These are phyloP conservation scores for Alternaria metachromatica DNA, from an alignment of 2,329 filamentous ascomycete species.

Conservation along the genomic window DNA sequence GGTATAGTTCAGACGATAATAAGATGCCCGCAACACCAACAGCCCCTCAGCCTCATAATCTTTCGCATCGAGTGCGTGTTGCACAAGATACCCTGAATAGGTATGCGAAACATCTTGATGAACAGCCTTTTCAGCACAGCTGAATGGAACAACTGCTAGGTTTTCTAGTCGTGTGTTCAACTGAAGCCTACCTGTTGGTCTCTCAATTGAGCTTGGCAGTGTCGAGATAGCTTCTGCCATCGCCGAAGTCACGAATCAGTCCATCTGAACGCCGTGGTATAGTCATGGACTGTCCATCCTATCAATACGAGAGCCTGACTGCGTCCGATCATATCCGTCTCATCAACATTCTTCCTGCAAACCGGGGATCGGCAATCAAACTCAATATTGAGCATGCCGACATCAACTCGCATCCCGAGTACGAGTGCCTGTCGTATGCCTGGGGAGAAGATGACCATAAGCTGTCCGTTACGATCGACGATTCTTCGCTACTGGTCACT, in stretches of 20 bases:
- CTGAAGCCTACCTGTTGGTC: background rate
- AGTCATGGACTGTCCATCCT: background rate
- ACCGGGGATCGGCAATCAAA: background rate
- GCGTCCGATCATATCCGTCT: background rate
- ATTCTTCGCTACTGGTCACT: background rate
- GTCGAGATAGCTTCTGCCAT: background rate
- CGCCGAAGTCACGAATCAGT: accelerated
- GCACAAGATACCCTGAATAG: background rate
- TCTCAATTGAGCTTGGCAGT: background rate
- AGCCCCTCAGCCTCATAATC: background rate
- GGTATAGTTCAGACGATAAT: background rate
- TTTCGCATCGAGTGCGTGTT: background rate
- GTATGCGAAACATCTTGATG: background rate
- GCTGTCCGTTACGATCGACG: background rate
- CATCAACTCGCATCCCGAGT: background rate
- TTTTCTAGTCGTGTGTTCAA: background rate
- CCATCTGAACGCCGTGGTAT: background rate
- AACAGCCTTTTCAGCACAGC: background rate
- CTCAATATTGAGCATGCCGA: background rate
- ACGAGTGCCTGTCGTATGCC: background rate
- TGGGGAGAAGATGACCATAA: background rate
- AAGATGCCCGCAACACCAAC: background rate
- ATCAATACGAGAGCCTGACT: background rate
- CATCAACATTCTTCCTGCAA: background rate
- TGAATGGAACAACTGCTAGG: background rate